Conservation (phyloP, 805 yeast species). For the Pichia sporocuriosa region DNA sequence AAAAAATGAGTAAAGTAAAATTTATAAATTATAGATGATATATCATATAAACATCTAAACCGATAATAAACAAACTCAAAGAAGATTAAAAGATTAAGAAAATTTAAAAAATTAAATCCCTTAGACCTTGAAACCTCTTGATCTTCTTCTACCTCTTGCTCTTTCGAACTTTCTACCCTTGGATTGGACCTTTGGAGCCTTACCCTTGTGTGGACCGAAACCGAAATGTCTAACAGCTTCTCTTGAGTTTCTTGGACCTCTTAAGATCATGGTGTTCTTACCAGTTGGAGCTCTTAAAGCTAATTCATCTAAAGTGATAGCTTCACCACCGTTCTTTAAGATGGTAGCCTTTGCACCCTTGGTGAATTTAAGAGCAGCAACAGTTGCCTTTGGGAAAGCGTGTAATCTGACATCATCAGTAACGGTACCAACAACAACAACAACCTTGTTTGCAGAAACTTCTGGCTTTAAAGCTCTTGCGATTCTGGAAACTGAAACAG, state of each 20-base stretch:
- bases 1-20: too few species aligned
- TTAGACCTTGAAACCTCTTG: constrained; percentile 99
- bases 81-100: neutral
- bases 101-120: constrained; percentile 15
- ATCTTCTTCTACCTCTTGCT: constrained; percentile 99
- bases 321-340: constrained; percentile 98
- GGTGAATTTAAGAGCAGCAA: constrained; percentile 99
- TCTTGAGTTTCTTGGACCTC: constrained; percentile 99
- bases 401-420: constrained; percentile 95
- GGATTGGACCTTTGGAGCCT: constrained; percentile 97
- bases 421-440: constrained; percentile 98
- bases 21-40: too few species aligned
- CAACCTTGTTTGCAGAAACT: constrained; percentile 84
- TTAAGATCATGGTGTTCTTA: constrained; percentile 93
- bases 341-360: constrained; percentile 98
- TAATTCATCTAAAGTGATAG: constrained; percentile 97
- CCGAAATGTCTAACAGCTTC: constrained; percentile 99
- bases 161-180: constrained; percentile 99
- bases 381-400: constrained; percentile 93
- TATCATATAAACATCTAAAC: constrained; percentile 2
- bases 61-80: neutral
- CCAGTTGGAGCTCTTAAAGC: constrained; percentile 99
- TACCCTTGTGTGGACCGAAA: constrained; percentile 98
- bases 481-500: constrained; percentile 93
- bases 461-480: constrained; percentile 72